Conservation (phyloP, 768 basidiomycete species). For the Psilocybe cubensis region DNA sequence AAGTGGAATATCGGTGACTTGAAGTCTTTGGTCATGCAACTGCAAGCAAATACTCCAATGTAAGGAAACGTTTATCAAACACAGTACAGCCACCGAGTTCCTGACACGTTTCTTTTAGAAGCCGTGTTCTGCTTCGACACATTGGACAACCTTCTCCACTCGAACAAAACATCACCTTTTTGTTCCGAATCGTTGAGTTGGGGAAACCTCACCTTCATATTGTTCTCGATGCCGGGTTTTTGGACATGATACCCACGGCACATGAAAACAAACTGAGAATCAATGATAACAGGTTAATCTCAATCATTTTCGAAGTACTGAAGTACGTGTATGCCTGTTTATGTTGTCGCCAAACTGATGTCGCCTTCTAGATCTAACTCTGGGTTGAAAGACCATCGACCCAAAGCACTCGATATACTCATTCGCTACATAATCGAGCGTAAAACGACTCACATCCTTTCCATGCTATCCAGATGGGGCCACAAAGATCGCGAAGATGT, state of each 20-base stretch:
- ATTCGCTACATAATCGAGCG: background rate
- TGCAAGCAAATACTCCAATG: conserved; percentile 7
- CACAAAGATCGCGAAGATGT: conserved; percentile 1
- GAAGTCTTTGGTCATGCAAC: conserved; percentile 1
- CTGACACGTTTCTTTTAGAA: background rate
- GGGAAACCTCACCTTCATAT: background rate
- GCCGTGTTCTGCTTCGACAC: background rate
- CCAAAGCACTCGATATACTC: conserved; percentile 6
- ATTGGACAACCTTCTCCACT: conserved; percentile 5
- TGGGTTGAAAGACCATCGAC: background rate
- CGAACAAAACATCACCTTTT: conserved; percentile 7
- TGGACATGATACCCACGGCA: conserved; percentile 3
- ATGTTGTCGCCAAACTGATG: background rate
- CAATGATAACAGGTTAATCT: conserved; percentile 5
- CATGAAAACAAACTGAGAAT: background rate
- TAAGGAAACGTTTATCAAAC: background rate
- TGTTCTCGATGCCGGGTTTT: conserved; percentile 7
- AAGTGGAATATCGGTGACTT: conserved; percentile 6
- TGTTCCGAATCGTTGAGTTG: conserved; percentile 2
- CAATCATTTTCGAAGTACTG: conserved; percentile 3
- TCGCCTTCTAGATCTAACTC: background rate
- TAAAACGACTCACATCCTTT: conserved; percentile 7
- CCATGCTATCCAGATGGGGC: conserved; percentile 2
- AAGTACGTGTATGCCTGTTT: conserved; percentile 3
- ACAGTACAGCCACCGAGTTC: background rate